These are phyloP conservation scores for Exophiala mesophila DNA, from an alignment of 2,329 filamentous ascomycete genomes.

Conservation along the genomic window DNA sequence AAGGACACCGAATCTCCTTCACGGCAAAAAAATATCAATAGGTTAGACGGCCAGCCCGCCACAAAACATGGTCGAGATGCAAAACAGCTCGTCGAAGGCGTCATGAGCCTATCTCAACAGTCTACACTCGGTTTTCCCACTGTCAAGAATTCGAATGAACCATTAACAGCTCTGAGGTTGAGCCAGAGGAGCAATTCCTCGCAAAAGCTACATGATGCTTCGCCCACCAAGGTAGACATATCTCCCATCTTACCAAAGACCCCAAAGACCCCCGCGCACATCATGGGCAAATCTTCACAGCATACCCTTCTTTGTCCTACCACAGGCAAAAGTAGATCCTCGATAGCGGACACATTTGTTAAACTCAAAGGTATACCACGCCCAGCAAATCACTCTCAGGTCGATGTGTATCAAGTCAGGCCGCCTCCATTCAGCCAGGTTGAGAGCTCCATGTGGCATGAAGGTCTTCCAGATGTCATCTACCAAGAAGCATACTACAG, in stretches of 20 bases:
- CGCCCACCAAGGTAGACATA: constrained; percentile 8
- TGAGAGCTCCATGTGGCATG: constrained; percentile 50
- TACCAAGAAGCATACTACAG: constrained; percentile 87
- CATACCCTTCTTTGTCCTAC: constrained; percentile 8
- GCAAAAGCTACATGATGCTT: constrained; percentile 35
- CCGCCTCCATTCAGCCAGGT: constrained; percentile 37
- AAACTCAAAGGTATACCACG: constrained; percentile 2
- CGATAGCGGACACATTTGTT: background rate
- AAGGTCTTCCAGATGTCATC: constrained; percentile 61
- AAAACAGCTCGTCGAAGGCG: constrained; percentile 1
- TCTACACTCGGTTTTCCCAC: constrained; percentile 62
- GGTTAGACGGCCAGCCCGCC: background rate
- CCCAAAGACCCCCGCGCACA: constrained; percentile 8
- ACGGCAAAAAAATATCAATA: background rate
- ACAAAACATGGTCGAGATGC: constrained; percentile 1
- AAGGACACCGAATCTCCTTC: constrained; percentile 2
- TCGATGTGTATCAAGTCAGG: constrained; percentile 27
- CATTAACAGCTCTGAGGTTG: constrained; percentile 57
- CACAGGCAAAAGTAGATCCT: constrained; percentile 4
- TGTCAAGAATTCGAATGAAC: constrained; percentile 70
- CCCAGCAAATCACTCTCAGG: background rate
- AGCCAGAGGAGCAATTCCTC: constrained; percentile 61
- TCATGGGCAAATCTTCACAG: constrained; percentile 2
- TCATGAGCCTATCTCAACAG: constrained; percentile 27
- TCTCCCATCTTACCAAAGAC: constrained; percentile 1